Evolutionary conservation across 2,329 filamentous ascomycete species (phyloP).

Genomic region (Pseudopithomyces chartarum): DNA sequence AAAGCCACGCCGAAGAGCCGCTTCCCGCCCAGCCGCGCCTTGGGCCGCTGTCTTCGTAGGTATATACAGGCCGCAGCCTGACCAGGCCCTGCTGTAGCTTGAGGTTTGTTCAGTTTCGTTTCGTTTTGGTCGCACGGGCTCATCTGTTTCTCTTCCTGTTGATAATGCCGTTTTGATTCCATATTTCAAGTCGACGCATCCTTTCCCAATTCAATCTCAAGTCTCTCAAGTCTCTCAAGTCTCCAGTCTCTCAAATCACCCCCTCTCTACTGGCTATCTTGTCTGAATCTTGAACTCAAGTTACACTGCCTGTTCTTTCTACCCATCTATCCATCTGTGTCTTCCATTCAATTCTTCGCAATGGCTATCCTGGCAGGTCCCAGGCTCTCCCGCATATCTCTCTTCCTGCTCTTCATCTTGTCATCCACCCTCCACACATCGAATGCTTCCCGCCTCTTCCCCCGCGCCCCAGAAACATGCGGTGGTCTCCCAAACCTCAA

Average conservation of each 20-base stretch:
- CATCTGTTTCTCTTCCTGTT: not conserved
- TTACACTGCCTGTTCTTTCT: too few species aligned
- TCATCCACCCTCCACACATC: constrained; percentile 24
- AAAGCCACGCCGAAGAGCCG: constrained; percentile 1
- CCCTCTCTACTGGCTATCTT: too few species aligned
- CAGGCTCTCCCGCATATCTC: constrained; percentile 40
- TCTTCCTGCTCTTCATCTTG: constrained; percentile 35
- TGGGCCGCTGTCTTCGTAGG: not conserved
- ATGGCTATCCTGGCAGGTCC: constrained; percentile 38
- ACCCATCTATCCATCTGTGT: too few species aligned
- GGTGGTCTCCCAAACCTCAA: constrained; percentile 52
- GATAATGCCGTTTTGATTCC: constrained; percentile 10
- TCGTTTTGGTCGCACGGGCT: constrained; percentile 1
- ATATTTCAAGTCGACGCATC: constrained; percentile 8
- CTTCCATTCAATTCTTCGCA: not conserved
- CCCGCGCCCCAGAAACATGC: constrained; percentile 52
- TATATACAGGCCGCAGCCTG: constrained; percentile 15
- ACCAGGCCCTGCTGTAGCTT: constrained; percentile 1
- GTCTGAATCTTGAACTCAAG: too few species aligned
- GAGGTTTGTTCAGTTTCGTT: constrained; percentile 7
- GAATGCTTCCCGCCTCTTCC: constrained; percentile 35
- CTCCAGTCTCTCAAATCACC: not conserved
- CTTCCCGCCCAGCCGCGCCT: not conserved
- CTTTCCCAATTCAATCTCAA: constrained; percentile 1
- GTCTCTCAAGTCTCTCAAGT: constrained; percentile 1